Evolutionary conservation across 2,329 filamentous ascomycete species (phyloP).

Genomic region (Xylaria sp.): DNA sequence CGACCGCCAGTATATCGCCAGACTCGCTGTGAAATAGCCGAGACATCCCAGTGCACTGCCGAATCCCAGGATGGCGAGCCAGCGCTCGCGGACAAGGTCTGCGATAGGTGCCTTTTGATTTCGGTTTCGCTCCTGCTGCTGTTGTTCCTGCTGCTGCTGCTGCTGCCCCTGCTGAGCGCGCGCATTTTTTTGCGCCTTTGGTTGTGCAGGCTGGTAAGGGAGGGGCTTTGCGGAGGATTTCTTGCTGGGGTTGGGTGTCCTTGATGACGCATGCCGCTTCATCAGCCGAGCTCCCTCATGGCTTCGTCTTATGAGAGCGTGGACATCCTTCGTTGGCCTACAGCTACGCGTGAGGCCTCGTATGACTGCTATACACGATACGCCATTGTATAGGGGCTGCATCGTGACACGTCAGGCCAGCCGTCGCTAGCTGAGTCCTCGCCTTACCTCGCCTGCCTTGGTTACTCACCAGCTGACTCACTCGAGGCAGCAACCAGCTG

Average conservation of each 20-base stretch:
- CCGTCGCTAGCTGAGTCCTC: neutral
- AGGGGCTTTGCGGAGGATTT: slow-evolving; percentile 40
- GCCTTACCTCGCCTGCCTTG: slow-evolving; percentile 11
- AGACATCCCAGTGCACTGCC: slow-evolving; percentile 58
- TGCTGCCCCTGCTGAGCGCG: neutral
- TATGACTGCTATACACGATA: slow-evolving; percentile 12
- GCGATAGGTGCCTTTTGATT: slow-evolving; percentile 35
- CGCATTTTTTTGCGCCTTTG: slow-evolving; percentile 10
- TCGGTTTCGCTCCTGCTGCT: slow-evolving; percentile 1
- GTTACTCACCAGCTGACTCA: slow-evolving; percentile 1
- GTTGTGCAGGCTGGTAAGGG: slow-evolving; percentile 39
- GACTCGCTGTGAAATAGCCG: slow-evolving; percentile 59
- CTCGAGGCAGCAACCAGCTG: neutral
- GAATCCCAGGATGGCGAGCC: slow-evolving; percentile 60
- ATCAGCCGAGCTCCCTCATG: slow-evolving; percentile 22
- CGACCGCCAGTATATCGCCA: slow-evolving; percentile 42
- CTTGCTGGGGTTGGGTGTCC: slow-evolving; percentile 17
- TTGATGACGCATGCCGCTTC: slow-evolving; percentile 40
- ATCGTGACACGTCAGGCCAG: slow-evolving; percentile 16
- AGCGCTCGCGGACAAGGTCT: slow-evolving; percentile 50
- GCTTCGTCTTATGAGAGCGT: slow-evolving; percentile 23
- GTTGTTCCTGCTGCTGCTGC: slow-evolving; percentile 5
- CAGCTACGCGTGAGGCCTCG: slow-evolving; percentile 26
- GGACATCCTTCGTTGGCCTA: neutral
- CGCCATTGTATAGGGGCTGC: slow-evolving; percentile 31